Evolutionary conservation across 2,329 filamentous ascomycete species (phyloP), one percentile per base, ranked within the genome.

Genomic region (Ophiostoma sp.): DNA sequence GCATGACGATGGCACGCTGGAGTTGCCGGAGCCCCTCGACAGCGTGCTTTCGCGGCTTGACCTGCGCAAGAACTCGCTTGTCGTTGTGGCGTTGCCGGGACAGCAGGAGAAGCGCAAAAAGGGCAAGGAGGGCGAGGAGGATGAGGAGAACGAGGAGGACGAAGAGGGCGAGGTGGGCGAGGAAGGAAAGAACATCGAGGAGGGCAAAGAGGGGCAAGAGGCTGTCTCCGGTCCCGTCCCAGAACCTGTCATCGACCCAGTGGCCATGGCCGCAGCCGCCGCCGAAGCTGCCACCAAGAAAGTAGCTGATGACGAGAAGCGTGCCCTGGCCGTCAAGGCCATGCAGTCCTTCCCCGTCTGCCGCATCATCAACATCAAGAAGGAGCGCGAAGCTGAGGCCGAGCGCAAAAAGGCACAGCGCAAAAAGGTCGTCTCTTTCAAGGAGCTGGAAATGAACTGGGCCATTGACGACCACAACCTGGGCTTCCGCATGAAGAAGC

Each of bases 401-500:
- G 82, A 85, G 77, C 84, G 79, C 76, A 83, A 80, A 71, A 83
- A 84, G 63, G 82, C 83, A 74, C 77, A 78, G 77, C 79, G 82
- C 75, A 80, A 81, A 76, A 74, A 80, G 78, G 77, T 79, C 25
- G 78, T 83, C 48, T 85, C 84, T 76, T 79, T 82, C 19, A 98
- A 98, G 83, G 91, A 91, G 79, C 81, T 98, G n/a, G 95, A 98
- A 83, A 78, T 98, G 78, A 95, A 94, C 81, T 98, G 95, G 95
- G 90, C 91, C 45, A 97, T 97, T 78, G 90, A 90, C 75, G 79
- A 82, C 15, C 88, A 95, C 79, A 95, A 98, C 83, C 81, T 97
- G 70, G 83, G 83, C n/a, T 91, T 93, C 80, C 88, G 91, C 79
- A 80, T 96, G 80, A 87, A 87, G 78, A 89, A 90, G 82, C 80